Evolutionary conservation across 805 yeast genomes (phyloP), one percentile per base, ranked within the genome.

Genomic region (Barnettozyma wickerhamii): DNA sequence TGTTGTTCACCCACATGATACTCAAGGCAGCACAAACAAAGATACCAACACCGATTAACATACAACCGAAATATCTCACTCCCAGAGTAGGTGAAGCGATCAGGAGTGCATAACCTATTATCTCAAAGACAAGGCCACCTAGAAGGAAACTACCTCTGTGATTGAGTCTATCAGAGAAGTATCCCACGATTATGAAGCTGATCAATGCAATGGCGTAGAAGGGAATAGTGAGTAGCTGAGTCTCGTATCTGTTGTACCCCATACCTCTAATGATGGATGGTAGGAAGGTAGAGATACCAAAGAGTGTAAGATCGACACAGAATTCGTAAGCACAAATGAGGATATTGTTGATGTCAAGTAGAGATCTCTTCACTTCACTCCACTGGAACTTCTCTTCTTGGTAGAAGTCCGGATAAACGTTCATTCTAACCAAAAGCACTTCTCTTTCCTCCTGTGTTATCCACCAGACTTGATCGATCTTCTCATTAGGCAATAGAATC

Each of bases 201-300:
- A 61, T 41, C 5, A 65, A 53, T 2, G 69, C 68, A 18, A 59
- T 55, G 10, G 60, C 56, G 48, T 70, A 71, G 21, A 68, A 58
- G 7, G 76, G 76, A 17, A 69, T 69, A 0, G 74, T 63, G 58
- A 72, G 45, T 10, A 70, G 59, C 50, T 72, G 75, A 0, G 75
- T 66, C 15, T 50, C 55, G 23, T 65, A 59, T 20, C 61, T 56
- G 33, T 67, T 52, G 51, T 69, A 71, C 2, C 77, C 77, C 57
- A 72, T 58, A 39, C 59, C 62, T 35, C 53, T 64, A 43, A 72
- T 63, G 43, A 72, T 66, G 4, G 74, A 63, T 9, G 77, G 76
- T 24, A 72, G 49, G 42, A 72, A 71, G 15, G 68, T 61, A 18
- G 75, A 63, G 17, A 69, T 66, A 10, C 76, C 76, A 47, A 69